These are phyloP conservation scores for Anthracocystis panici-leucophaei DNA, from an alignment of 1,284 basidiomycete species.

Conservation along the genomic window DNA sequence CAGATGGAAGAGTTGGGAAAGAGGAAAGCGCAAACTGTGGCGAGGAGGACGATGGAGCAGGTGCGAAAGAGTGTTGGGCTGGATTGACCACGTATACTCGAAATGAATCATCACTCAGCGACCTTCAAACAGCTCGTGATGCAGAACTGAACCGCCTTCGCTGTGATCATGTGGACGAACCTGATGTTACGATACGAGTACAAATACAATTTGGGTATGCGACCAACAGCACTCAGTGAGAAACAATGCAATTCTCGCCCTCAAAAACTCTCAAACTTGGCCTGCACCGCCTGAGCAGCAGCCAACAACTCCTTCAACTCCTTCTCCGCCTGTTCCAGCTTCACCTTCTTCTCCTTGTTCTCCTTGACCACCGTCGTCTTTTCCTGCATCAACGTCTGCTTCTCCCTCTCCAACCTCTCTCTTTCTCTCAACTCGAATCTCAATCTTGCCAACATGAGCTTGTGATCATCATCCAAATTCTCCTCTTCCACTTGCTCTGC, in stretches of 20 bases:
- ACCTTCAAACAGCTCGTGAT: neutral
- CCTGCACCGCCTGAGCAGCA: conserved; percentile 22
- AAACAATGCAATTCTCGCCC: no score
- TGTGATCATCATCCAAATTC: conserved; percentile 25
- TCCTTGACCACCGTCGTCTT: conserved; percentile 36
- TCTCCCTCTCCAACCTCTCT: conserved; percentile 35
- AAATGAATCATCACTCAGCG: neutral
- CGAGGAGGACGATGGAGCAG: conserved; percentile 77
- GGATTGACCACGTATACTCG: conserved; percentile 28
- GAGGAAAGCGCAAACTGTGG: conserved; percentile 76
- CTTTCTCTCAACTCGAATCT: conserved; percentile 44
- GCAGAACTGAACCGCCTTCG: neutral
- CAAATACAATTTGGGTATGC: conserved; percentile 37
- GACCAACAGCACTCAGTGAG: no score
- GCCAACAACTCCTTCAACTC: conserved; percentile 27
- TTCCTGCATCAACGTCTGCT: conserved; percentile 34
- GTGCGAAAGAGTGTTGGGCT: conserved; percentile 80
- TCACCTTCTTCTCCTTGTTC: conserved; percentile 48
- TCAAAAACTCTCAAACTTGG: conserved; percentile 37
- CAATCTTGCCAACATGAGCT: conserved; percentile 40
- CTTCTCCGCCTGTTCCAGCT: conserved; percentile 39
- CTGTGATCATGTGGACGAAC: neutral
- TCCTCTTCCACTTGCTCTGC: conserved; percentile 5
- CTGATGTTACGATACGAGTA: conserved; percentile 8
- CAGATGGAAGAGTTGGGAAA: conserved; percentile 78